Base-by-base conservation (phyloP, 768 basidiomycete genomes). In the Russula virescens region DNA sequence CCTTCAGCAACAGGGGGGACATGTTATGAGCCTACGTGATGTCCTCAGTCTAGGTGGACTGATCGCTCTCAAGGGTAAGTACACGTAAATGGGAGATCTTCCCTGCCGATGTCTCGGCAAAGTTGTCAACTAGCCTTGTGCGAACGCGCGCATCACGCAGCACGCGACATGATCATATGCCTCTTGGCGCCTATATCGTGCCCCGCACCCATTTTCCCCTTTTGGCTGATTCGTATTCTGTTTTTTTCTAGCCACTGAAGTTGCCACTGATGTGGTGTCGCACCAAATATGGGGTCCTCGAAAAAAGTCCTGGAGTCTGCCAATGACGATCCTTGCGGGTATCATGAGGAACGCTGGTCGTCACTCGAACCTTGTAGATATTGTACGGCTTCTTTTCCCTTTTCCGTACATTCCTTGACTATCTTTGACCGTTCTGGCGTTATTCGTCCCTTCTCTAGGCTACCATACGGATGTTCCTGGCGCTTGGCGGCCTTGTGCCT, bases 261-360 rank as follows among this genome's bases (percentile, higher is more conserved):
- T 85, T 7, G 83, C 86, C 4, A 75, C 79, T 14, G 94, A 91
- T 57, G 80, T 97, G 26, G 73, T 96, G 51, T 78, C 81, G 8
- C 89, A 97, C 71, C 83, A 87, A 65, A 75, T 98, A 45, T 88
- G 85, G 78, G 96, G 96, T 3, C 94, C 96, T 0, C 85, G 88
- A 47, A 85, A 86, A 70, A 89, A 89, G 71, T 86, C 88, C 7
- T 99, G 96, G 96, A 93, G 94, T 0, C 86, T 94, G 57, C 89
- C 91, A 75, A 92, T 98, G 90, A 95, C 95, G 2, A 80, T 96
- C 34, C 82, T 93, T 16, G 83, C 83, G n/a, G 85, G 83, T 61
- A 80, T 96, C 69, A 89, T 94, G 80, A 85, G 94, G 58, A 91
- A 92, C 45, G 84, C 89, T 35, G 86, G 86, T 16, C 80, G 83